Evolutionary conservation across 768 basidiomycete genomes (phyloP), one percentile per base, ranked within the genome.

Genomic region (Kwoniella europaea): DNA sequence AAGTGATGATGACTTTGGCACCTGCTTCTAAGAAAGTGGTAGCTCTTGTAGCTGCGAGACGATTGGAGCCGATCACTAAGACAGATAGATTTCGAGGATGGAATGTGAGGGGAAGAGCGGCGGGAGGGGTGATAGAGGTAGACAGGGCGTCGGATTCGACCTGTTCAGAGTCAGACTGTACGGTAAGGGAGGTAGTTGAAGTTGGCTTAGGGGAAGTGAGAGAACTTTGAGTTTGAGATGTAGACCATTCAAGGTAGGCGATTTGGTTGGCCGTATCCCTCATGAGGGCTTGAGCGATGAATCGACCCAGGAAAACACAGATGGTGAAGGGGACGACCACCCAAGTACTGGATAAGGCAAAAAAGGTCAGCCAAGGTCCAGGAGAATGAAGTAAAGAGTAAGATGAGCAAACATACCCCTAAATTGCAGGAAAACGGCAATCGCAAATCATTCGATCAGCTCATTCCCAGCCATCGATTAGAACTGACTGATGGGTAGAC

Each of bases 1-100:
- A 84, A 4, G 68, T 63, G n/a, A 96, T 83, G 29, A 90, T 83
- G 42, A 95, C 93, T 10, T 82, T 76, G 0, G 91, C 89, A 71
- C 90, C 90, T 4, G 93, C 91, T 79, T 95, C 92, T 44, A 96
- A 87, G 1, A 92, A 89, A 18, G 91, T 86, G 75, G 91, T 92
- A 1, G 91, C 90, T 58, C 96, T 89, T n/a, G 88, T 87, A 0
- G 94, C 93, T 0, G 94, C 94, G 2, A 98, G 87, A 2, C 87
- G 77, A n/a, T 90, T 88, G 1, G 90, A 88, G 2, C 96, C 94
- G 53, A 98, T 75, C 55, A 98, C 87, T 50, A 98, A 85, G 43
- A 89, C 86, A 0, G 84, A 86, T 46, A 71, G 62, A 55, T 59
- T 53, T 69, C 53, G 4, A 58, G 68, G 72, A 52, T 87, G 67